phyloP scores from a whole-genome alignment of 345 rosid species.

The Raphanus sativus region DNA sequence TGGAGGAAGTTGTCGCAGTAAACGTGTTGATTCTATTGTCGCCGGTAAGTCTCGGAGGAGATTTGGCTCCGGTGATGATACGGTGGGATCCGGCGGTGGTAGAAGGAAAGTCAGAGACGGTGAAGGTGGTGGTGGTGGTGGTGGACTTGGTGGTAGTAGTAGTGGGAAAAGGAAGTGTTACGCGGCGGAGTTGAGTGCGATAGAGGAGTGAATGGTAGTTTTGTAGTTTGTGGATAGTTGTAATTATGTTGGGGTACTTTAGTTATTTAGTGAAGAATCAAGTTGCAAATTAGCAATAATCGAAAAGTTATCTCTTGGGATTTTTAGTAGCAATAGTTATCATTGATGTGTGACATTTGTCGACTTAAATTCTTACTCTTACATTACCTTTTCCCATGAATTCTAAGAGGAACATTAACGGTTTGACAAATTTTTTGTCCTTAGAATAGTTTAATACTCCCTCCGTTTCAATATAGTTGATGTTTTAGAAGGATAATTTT shows the following conservation, averaged over 20 bases:
- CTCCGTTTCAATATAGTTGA: too few relatives aligned
- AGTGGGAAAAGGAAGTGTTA: constrained; percentile 46
- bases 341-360: constrained; percentile 6
- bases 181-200: constrained; percentile 61
- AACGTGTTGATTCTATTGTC: constrained; percentile 33
- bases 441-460: too few relatives aligned
- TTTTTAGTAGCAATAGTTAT: not conserved
- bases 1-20: constrained; percentile 24
- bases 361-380: constrained; percentile 37
- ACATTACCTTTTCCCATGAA: not conserved
- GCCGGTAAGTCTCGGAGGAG: constrained; percentile 33
- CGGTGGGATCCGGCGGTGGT: constrained; percentile 24
- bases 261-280: constrained; percentile 21
- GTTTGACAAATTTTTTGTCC: too few relatives aligned
- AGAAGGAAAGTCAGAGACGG: constrained; percentile 29
- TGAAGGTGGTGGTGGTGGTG: constrained; percentile 25
- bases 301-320: constrained; percentile 18
- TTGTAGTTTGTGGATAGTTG: constrained; percentile 39
- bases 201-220: constrained; percentile 64
- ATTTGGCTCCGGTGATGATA: constrained; percentile 18
- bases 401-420: too few relatives aligned
- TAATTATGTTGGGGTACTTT: constrained; percentile 19
- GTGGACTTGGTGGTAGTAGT: constrained; percentile 14
- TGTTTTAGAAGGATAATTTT: too few relatives aligned
- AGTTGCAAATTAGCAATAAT: constrained; percentile 26